Evolutionary conservation across 2,329 filamentous ascomycete species (phyloP).

Genomic region (Claviceps quebecensis): DNA sequence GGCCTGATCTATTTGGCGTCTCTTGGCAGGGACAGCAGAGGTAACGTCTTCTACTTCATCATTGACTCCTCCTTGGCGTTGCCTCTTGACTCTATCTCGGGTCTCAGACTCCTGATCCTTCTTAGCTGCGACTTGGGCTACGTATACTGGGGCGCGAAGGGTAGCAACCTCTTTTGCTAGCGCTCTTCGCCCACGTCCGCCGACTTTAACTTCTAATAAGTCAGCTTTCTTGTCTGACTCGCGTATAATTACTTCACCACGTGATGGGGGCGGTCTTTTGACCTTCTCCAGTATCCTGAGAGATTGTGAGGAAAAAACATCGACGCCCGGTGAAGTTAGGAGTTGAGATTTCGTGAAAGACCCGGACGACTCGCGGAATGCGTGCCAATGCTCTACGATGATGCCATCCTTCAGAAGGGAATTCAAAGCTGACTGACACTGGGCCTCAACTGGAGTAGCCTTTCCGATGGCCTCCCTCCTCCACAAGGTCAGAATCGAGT

Average conservation of each 20-base stretch:
- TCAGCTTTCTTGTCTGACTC: neutral
- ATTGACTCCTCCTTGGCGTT: neutral
- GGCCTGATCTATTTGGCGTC: neutral
- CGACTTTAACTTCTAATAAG: conserved; percentile 9
- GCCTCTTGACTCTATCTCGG: conserved; percentile 7
- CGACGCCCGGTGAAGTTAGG: conserved; percentile 26
- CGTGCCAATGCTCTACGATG: conserved; percentile 28
- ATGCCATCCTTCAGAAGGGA: conserved; percentile 22
- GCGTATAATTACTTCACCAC: neutral
- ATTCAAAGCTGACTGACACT: conserved; percentile 24
- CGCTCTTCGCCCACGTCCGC: conserved; percentile 19
- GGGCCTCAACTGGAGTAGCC: conserved; percentile 25
- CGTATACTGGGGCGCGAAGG: conserved; percentile 38
- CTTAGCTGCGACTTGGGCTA: conserved; percentile 22
- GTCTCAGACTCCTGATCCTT: conserved; percentile 14
- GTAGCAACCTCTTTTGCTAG: conserved; percentile 31
- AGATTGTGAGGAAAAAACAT: conserved; percentile 28
- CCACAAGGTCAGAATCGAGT: conserved; percentile 32
- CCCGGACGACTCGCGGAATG: conserved; percentile 27
- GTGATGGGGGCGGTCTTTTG: conserved; percentile 23
- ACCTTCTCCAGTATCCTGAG: conserved; percentile 31
- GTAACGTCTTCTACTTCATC: neutral
- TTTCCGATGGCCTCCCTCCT: conserved; percentile 24
- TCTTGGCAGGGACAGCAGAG: neutral
- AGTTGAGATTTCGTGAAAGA: conserved; percentile 30